Conservation (phyloP, 768 basidiomycete genomes). For the Wakefieldia striispora region DNA sequence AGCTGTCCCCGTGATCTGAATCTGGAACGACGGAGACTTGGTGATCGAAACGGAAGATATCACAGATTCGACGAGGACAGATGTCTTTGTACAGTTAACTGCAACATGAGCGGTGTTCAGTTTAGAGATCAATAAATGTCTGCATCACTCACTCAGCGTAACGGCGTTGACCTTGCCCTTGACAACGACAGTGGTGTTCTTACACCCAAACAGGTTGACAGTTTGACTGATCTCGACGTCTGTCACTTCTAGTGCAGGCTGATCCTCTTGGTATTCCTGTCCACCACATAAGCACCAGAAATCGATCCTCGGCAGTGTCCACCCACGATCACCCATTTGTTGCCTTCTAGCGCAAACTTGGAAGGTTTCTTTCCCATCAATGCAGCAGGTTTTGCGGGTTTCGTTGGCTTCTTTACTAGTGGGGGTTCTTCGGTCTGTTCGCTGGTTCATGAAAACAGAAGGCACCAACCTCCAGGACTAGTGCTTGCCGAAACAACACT, state of each 20-base stretch:
- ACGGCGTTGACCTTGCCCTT: conserved; percentile 96
- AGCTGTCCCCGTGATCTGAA: conserved; percentile 87
- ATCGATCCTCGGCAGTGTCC: background rate
- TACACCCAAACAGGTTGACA: conserved; percentile 89
- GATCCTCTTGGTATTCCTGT: conserved; percentile 92
- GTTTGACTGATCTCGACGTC: conserved; percentile 76
- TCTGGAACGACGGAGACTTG: conserved; percentile 86
- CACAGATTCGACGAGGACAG: conserved; percentile 86
- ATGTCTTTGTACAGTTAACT: conserved; percentile 90
- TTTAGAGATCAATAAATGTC: background rate
- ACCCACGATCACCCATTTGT: conserved; percentile 89
- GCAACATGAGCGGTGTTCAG: conserved; percentile 7
- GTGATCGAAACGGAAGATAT: conserved; percentile 91
- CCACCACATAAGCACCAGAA: conserved; percentile 2
- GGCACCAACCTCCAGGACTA: conserved; percentile 30
- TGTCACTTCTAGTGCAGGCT: conserved; percentile 66
- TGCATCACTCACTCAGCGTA: conserved; percentile 60
- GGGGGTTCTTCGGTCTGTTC: background rate
- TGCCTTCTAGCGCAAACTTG: conserved; percentile 87
- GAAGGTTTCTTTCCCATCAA: conserved; percentile 88
- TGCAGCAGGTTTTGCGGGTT: conserved; percentile 81
- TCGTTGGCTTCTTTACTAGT: conserved; percentile 64
- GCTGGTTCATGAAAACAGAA: conserved; percentile 13
- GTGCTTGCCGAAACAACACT: conserved; percentile 49
- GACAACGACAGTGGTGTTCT: conserved; percentile 76